Percentiles rank a stretch among this genome's conserved stretches.
Evolutionary conservation across 352 stramenopile genomes (phyloP).

Genomic region (Phytophthora syringae): DNA sequence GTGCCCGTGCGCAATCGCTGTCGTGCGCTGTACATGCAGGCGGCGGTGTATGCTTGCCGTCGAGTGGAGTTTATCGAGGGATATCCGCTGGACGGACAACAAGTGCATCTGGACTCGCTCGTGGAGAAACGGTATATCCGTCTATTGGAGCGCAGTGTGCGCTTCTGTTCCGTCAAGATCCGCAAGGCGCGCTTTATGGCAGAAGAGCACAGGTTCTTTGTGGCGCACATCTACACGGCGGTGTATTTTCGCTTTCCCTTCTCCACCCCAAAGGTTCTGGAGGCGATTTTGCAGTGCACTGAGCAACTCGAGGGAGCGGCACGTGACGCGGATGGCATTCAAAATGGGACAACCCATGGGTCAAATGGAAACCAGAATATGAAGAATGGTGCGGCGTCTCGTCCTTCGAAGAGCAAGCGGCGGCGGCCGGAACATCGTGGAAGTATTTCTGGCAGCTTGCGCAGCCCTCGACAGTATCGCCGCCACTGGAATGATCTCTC

Average conservation of each 20-base stretch:
- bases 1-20: slow-evolving; percentile 78
- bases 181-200: slow-evolving; percentile 65
- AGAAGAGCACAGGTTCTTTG: slow-evolving; percentile 79
- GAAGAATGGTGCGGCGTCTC: slow-evolving; percentile 16
- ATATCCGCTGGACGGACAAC: slow-evolving; percentile 62
- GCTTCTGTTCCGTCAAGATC: slow-evolving; percentile 70
- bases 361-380: slow-evolving; percentile 17
- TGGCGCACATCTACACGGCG: slow-evolving; percentile 68
- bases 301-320: slow-evolving; percentile 51
- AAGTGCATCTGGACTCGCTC: slow-evolving; percentile 53
- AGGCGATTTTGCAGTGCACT: slow-evolving; percentile 62
- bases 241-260: slow-evolving; percentile 80
- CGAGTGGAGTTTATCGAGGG: slow-evolving; percentile 83
- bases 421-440: slow-evolving; percentile 20
- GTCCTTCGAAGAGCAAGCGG: slow-evolving; percentile 23
- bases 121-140: slow-evolving; percentile 69
- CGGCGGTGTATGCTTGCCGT: slow-evolving; percentile 72
- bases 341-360: slow-evolving; percentile 16
- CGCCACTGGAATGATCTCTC: slow-evolving; percentile 73
- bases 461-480: slow-evolving; percentile 54
- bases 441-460: slow-evolving; percentile 38
- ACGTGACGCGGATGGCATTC: slow-evolving; percentile 1
- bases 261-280: slow-evolving; percentile 46
- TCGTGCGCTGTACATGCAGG: slow-evolving; percentile 73
- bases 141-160: slow-evolving; percentile 64